Evolutionary conservation across 2,329 filamentous ascomycete genomes (phyloP), one percentile per base, ranked within the genome.

Genomic region (Helotiales sp.): DNA sequence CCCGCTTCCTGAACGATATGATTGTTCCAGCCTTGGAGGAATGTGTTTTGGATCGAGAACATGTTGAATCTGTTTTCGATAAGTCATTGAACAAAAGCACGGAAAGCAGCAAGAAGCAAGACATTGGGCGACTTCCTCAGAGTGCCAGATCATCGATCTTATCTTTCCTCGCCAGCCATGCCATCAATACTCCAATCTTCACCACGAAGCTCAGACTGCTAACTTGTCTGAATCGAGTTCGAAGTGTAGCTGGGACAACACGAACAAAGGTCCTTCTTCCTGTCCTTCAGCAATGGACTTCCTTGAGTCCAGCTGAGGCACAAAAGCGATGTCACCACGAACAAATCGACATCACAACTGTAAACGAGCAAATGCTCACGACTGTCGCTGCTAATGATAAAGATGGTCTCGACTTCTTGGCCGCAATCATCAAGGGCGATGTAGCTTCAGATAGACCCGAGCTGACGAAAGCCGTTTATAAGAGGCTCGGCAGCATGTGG

Each of bases 21-120:
- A 74, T 97, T n/a, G 72, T 91, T 19, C 90, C 90, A 0, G 83
- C 82, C 1, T 75, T 96, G 9, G 93, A 97, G 73, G 95, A 97
- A 73, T 96, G 88, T 67, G 81, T 93, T 3, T 83, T 97, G 64
- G 92, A 98, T 69, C 77, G 84, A 3, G 83, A 81, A 27, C 87
- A 95, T 60, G 79, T 96, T 44, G 76, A 81, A 25, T 82, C 83
- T 19, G 81, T 87, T 2, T 71, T 96, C 5, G 79, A 83, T 59
- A 79, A 78, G 30, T 74, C 80, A 0, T 71, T 95, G 10, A 84
- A 87, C 64, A 70, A 73, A 19, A 75, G 75, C 46, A 75, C 78
- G 13, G 69, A 69, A 33, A 65, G 63, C 2, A 65, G 60, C 9
- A 81, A 79, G 63, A 82, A 81, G 56, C 72, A 74, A 24, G 80